Percentiles rank a stretch among this genome's conserved stretches.
Evolutionary conservation across 2,329 filamentous ascomycete species (phyloP).

Genomic region (Botrytis medusae): DNA sequence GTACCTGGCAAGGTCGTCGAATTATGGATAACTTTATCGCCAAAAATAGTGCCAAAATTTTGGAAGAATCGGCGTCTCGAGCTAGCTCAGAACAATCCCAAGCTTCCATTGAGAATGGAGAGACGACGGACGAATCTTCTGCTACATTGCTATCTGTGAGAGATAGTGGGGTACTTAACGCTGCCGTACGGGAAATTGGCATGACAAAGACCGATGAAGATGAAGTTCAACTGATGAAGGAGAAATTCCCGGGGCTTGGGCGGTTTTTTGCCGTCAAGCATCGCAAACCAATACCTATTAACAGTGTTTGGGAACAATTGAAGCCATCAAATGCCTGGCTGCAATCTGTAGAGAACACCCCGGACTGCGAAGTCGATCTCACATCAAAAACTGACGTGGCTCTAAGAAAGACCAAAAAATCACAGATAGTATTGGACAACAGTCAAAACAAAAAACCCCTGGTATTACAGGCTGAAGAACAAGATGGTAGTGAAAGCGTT

Average conservation of each 20-base stretch:
- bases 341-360: background rate
- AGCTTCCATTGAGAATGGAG: background rate
- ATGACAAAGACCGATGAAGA: background rate
- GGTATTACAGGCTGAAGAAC: background rate
- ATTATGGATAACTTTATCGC: background rate
- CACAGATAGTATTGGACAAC: background rate
- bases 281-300: background rate
- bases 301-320: background rate
- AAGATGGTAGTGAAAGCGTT: background rate
- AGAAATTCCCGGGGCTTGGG: background rate
- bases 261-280: background rate
- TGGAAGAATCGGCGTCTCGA: background rate
- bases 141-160: background rate
- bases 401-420: background rate
- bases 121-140: background rate
- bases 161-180: background rate
- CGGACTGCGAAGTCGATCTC: background rate
- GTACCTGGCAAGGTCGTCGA: background rate
- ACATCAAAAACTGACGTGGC: background rate
- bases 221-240: background rate
- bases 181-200: background rate
- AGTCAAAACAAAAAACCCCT: background rate
- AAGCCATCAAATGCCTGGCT: background rate
- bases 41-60: background rate
- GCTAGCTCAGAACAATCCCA: background rate